Evolutionary conservation across 73 alveolate genomes (phyloP).

Genomic region (Paramecium primaurelia): DNA sequence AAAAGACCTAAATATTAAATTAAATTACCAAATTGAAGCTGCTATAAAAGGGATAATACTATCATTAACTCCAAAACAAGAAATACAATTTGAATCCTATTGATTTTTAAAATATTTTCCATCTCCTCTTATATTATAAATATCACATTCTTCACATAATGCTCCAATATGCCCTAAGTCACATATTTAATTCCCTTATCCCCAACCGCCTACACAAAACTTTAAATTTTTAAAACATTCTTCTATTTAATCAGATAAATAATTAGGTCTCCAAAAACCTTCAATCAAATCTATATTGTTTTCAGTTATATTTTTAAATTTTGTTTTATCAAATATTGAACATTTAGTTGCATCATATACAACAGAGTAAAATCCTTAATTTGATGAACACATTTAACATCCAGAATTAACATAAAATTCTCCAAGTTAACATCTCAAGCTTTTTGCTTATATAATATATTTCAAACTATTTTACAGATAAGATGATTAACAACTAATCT

Average conservation of each 20-base stretch:
- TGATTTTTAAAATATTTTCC: not conserved
- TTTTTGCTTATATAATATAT: not conserved
- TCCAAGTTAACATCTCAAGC: not conserved
- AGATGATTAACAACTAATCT: not conserved
- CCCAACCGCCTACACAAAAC: not conserved
- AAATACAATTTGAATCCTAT: not conserved
- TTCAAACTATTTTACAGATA: too few relatives aligned
- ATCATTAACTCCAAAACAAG: not conserved
- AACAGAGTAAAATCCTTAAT: not conserved
- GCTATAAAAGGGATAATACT: not conserved
- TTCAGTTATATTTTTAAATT: not conserved
- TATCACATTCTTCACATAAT: conserved; percentile 58
- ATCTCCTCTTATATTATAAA: not conserved
- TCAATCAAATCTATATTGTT: not conserved
- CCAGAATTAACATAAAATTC: not conserved
- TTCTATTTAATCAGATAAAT: not conserved
- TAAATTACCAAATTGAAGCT: not conserved
- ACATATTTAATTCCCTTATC: not conserved
- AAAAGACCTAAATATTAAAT: not conserved
- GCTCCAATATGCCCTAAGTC: conserved; percentile 45
- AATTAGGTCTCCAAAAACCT: not conserved
- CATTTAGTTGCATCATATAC: not conserved
- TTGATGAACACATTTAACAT: not conserved
- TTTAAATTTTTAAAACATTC: not conserved
- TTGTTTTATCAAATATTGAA: not conserved